phyloP scores from a whole-genome alignment of 805 yeast genomes.

The Saturnispora dispora region DNA sequence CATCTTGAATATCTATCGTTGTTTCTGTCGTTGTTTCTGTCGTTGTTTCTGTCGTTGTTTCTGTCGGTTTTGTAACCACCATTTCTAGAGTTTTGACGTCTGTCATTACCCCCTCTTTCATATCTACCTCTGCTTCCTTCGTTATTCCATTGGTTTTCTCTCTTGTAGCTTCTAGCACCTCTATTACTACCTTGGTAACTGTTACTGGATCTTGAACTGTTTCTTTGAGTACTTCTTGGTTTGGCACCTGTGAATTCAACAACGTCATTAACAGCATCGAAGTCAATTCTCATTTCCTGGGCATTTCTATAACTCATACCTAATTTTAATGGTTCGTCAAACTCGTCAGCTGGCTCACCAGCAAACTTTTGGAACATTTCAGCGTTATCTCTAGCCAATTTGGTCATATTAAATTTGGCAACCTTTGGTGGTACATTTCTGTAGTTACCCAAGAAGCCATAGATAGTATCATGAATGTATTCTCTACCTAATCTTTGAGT shows the following conservation, averaged over 20 bases:
- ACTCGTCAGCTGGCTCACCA: constrained; percentile 12
- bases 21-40: constrained; percentile 4
- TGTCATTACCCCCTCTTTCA: constrained; percentile 5
- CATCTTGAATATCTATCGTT: constrained; percentile 7
- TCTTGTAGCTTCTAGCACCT: constrained; percentile 6
- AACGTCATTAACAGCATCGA: constrained; percentile 20
- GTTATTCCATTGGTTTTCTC: constrained; percentile 11
- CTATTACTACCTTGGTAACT: constrained; percentile 15
- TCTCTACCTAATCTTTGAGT: constrained; percentile 10
- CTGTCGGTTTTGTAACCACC: constrained; percentile 2
- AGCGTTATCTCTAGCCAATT: constrained; percentile 27
- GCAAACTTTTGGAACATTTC: constrained; percentile 23
- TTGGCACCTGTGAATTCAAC: constrained; percentile 27
- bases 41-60: constrained; percentile 6
- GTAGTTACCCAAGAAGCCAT: constrained; percentile 14
- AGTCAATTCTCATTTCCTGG: constrained; percentile 23
- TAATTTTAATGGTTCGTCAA: constrained; percentile 6
- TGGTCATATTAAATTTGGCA: constrained; percentile 26
- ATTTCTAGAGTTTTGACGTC: constrained; percentile 8
- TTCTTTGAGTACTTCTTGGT: constrained; percentile 7
- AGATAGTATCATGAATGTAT: constrained; percentile 12
- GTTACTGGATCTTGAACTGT: constrained; percentile 1
- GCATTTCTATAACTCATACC: constrained; percentile 16
- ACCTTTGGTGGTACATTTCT: constrained; percentile 17
- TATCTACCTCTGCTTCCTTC: constrained; percentile 10